Base-by-base conservation (phyloP, 306 rosid species). In the Cicer judaicum region DNA sequence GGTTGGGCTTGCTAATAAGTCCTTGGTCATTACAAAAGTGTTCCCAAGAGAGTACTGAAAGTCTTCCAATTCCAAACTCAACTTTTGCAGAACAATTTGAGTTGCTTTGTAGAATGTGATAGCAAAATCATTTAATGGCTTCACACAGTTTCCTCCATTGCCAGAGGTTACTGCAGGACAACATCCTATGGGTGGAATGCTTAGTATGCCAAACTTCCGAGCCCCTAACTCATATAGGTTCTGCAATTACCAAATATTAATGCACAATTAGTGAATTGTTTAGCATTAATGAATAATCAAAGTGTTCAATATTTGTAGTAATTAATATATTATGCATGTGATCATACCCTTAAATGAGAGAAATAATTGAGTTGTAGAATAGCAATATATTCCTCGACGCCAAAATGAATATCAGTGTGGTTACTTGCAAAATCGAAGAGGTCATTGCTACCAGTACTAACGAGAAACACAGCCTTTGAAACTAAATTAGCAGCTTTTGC, bases 361-460 rank as follows among this genome's bases (percentile, higher is more conserved):
- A 3, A 38, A 78, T 73, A 88, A 14, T 7, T 70, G 59, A 5
- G 5, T 46, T 76, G 75, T 15, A 81, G 36, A 48, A 46, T 0
- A 7, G n/a, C 7, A 39, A 85, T 10, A 39, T 80, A 80, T 60
- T 44, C 2, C 7, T 73, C 11, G 1, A 6, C 1, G 13, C 52
- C 50, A 1, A 70, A 7, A 42, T 2, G 59, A 47, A 43, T 6
- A 16, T 13, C 59, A 39, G 14, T 80, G 1, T 49, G 0, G 5
- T 79, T 84, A 7, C 55, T 4, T 21, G 81, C 52, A 69, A 10
- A 84, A 1, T 86, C 87, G 16, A 88, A 68, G 59, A 86, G 60
- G 39, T 88, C 92, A 43, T 88, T 88, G 79, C 80, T 61, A 64
- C 92, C 92, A 2, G 42, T 43, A 34, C 88, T 86, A 1, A 88